Evolutionary conservation across 768 basidiomycete genomes (phyloP).

Genomic region (Pholiota microspora): DNA sequence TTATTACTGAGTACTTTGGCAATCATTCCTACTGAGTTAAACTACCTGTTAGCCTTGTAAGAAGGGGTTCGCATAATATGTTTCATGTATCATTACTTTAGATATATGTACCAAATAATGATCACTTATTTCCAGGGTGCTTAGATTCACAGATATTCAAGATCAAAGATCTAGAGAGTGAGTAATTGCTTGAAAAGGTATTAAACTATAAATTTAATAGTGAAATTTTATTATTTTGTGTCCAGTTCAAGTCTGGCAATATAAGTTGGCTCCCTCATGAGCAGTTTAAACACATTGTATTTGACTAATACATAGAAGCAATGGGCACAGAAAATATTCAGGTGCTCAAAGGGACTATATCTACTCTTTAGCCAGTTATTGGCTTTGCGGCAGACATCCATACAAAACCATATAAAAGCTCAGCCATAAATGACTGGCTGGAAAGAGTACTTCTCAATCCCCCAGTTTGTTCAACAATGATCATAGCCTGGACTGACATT

Average conservation of each 20-base stretch:
- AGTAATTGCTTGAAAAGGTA: slow-evolving; percentile 21
- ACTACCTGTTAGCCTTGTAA: not conserved
- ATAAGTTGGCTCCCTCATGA: slow-evolving; percentile 16
- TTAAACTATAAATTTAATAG: slow-evolving; percentile 5
- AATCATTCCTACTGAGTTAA: slow-evolving; percentile 2
- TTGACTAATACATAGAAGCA: not conserved
- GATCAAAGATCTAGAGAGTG: slow-evolving; percentile 8
- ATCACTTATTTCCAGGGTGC: slow-evolving; percentile 27
- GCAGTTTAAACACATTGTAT: not conserved
- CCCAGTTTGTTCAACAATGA: not conserved
- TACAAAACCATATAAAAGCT: not conserved
- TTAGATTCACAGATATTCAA: slow-evolving; percentile 16
- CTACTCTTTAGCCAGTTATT: too few species aligned
- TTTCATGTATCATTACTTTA: slow-evolving; percentile 33
- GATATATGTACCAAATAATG: slow-evolving; percentile 29
- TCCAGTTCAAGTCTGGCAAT: not conserved
- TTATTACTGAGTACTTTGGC: slow-evolving; percentile 1
- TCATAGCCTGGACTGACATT: not conserved
- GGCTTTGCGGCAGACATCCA: too few species aligned
- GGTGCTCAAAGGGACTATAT: not conserved
- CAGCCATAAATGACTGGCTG: not conserved
- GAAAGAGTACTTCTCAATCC: not conserved
- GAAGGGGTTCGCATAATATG: slow-evolving; percentile 21
- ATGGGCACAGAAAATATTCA: not conserved
- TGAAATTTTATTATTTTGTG: not conserved